phyloP scores from a whole-genome alignment of 1,139 yeast species.

The Suhomyces panamericanus region DNA sequence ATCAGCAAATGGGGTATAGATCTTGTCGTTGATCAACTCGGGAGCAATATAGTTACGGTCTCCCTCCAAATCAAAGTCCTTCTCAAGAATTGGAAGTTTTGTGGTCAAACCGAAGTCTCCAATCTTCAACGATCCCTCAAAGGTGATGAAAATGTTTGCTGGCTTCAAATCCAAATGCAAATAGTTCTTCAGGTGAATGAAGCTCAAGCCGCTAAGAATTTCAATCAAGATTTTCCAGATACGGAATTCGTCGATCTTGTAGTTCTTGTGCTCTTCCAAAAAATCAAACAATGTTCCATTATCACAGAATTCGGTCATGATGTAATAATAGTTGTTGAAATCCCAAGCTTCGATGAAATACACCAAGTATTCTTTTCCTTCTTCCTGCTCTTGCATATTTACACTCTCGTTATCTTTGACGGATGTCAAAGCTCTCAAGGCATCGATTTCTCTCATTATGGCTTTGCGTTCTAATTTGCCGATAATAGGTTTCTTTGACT shows the following conservation, averaged over 20 bases:
- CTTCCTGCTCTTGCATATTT: slow-evolving; percentile 57
- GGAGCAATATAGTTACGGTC: slow-evolving; percentile 98
- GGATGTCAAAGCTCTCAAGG: slow-evolving; percentile 42
- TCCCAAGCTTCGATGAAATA: slow-evolving; percentile 90
- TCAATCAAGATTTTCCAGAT: slow-evolving; percentile 95
- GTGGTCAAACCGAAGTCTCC: slow-evolving; percentile 74
- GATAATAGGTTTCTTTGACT: slow-evolving; percentile 59
- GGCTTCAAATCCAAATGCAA: slow-evolving; percentile 91
- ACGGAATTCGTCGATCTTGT: slow-evolving; percentile 93
- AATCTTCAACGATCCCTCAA: slow-evolving; percentile 86
- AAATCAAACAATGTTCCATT: slow-evolving; percentile 87
- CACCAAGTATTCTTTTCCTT: slow-evolving; percentile 76
- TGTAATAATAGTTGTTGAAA: slow-evolving; percentile 67
- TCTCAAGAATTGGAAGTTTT: slow-evolving; percentile 54
- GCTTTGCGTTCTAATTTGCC: slow-evolving; percentile 43
- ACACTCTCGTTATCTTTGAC: slow-evolving; percentile 46
- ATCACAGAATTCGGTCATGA: slow-evolving; percentile 95
- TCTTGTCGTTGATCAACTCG: slow-evolving; percentile 79
- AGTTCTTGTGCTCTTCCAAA: slow-evolving; percentile 66
- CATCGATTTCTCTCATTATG: slow-evolving; percentile 47
- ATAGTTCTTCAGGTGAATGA: slow-evolving; percentile 74
- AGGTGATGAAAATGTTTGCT: slow-evolving; percentile 89
- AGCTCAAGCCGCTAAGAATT: slow-evolving; percentile 72
- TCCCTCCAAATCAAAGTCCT: slow-evolving; percentile 86
- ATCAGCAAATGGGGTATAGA: slow-evolving; percentile 91